These are phyloP conservation scores for Aspergillus fructus DNA, from an alignment of 2,329 filamentous ascomycete species.

Conservation along the genomic window DNA sequence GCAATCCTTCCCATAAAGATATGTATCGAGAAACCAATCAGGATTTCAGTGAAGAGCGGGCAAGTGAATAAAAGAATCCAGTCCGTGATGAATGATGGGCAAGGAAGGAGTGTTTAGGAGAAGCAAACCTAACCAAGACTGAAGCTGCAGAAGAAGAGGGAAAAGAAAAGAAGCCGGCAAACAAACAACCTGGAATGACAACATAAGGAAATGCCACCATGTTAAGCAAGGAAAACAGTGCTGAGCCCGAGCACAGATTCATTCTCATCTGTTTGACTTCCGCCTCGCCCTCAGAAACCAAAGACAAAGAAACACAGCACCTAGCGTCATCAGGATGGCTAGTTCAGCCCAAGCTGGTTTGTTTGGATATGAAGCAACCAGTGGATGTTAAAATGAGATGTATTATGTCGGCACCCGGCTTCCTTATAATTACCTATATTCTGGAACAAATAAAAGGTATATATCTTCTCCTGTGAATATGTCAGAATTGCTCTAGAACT, in stretches of 20 bases:
- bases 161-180: conserved; percentile 1
- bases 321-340: not conserved
- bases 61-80: not conserved
- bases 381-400: not conserved
- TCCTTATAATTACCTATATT: not conserved
- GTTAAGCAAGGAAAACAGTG: not conserved
- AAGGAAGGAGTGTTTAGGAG: not conserved
- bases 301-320: not conserved
- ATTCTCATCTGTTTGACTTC: not conserved
- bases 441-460: not conserved
- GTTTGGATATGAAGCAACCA: not conserved
- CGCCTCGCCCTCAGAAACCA: not conserved
- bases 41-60: not conserved
- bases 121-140: not conserved
- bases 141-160: not conserved
- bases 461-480: not conserved
- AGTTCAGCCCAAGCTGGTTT: not conserved
- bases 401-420: not conserved
- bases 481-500: not conserved
- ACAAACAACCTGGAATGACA: not conserved
- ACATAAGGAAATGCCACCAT: not conserved
- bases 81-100: not conserved
- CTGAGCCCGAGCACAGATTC: not conserved
- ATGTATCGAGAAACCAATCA: not conserved
- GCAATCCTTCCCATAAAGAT: not conserved